Conservation (phyloP, 768 basidiomycete species). For the Postia placenta region DNA sequence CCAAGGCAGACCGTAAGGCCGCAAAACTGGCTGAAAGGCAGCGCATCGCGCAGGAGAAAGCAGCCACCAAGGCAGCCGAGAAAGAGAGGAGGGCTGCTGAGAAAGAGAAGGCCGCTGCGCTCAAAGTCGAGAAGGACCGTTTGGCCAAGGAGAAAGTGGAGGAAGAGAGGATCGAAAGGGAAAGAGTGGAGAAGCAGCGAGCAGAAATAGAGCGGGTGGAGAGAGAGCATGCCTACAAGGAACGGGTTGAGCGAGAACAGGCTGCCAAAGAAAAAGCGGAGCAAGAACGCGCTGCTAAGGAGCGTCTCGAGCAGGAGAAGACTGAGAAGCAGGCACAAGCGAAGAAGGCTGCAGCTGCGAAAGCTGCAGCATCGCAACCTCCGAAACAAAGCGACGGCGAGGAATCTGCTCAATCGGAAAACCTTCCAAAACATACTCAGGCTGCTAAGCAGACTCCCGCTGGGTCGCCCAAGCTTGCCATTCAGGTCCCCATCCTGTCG, state of each 20-base stretch:
- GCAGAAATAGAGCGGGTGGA: constrained; percentile 22
- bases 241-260: constrained; percentile 20
- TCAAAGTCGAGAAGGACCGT: constrained; percentile 35
- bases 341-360: constrained; percentile 10
- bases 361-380: constrained; percentile 9
- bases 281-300: constrained; percentile 21
- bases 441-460: constrained; percentile 20
- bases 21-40: constrained; percentile 62
- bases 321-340: constrained; percentile 18
- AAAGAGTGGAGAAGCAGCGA: constrained; percentile 30
- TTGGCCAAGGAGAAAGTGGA: constrained; percentile 29
- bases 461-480: constrained; percentile 24
- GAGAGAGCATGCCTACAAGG: constrained; percentile 2
- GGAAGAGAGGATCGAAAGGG: constrained; percentile 28
- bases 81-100: constrained; percentile 47
- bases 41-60: constrained; percentile 52
- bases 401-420: not conserved
- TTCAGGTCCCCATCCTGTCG: constrained; percentile 70
- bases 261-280: constrained; percentile 20
- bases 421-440: constrained; percentile 11
- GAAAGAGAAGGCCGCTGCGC: constrained; percentile 39
- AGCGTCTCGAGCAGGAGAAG: constrained; percentile 21
- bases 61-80: constrained; percentile 45
- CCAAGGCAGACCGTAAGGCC: constrained; percentile 56
- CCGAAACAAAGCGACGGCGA: constrained; percentile 11